These are phyloP conservation scores for Nigrograna mackinnonii DNA, from an alignment of 2,329 filamentous ascomycete species.

Conservation along the genomic window DNA sequence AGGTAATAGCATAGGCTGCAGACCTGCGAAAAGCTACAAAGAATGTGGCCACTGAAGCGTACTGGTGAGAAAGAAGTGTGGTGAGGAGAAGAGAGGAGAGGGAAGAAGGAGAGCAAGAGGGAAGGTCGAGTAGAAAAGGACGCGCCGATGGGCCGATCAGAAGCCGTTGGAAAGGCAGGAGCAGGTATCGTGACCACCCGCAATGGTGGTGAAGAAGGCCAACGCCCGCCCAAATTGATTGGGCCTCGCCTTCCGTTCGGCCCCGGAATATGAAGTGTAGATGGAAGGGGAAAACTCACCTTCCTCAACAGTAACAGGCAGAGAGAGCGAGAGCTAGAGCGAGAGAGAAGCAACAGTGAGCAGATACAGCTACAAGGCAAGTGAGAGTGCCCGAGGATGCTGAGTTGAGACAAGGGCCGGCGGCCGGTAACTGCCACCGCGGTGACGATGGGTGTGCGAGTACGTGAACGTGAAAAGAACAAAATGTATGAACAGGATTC, in stretches of 20 bases:
- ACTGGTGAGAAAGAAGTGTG: slow-evolving; percentile 43
- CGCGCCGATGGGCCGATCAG: slow-evolving; percentile 20
- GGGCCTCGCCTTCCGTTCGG: slow-evolving; percentile 19
- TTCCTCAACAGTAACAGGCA: too few relatives aligned
- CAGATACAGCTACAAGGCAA: too few relatives aligned
- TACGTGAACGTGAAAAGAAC: too few relatives aligned
- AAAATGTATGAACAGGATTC: too few relatives aligned
- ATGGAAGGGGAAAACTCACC: too few relatives aligned
- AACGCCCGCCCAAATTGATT: background rate
- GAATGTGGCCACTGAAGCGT: slow-evolving; percentile 49
- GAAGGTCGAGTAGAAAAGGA: slow-evolving; percentile 17
- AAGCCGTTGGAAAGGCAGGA: slow-evolving; percentile 30
- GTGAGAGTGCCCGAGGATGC: too few relatives aligned
- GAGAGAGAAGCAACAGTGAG: slow-evolving; percentile 6
- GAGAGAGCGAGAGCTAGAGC: too few relatives aligned
- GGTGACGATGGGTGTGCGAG: too few relatives aligned
- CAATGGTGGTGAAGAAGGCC: slow-evolving; percentile 1
- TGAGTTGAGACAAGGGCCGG: too few relatives aligned
- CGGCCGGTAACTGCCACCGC: too few relatives aligned
- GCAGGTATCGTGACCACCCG: slow-evolving; percentile 13
- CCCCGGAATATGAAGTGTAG: too few relatives aligned
- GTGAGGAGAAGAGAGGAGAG: slow-evolving; percentile 31
- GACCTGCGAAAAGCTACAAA: slow-evolving; percentile 49
- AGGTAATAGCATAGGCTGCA: slow-evolving; percentile 12
- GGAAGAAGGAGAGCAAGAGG: slow-evolving; percentile 16